Conservation (phyloP, 768 basidiomycete genomes). For the Suillus discolor region DNA sequence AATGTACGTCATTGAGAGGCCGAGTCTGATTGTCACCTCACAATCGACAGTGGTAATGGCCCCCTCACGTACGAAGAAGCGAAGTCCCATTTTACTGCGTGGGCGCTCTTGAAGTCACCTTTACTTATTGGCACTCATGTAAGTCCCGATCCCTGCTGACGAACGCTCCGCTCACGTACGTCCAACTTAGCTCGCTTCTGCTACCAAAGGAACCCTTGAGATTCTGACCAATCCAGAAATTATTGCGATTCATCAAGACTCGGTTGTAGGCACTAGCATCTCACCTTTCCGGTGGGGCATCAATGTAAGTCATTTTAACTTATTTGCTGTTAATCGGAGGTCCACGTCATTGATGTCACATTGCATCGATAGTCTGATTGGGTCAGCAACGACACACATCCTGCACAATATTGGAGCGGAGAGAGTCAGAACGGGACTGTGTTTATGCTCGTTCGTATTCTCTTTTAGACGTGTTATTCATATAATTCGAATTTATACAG, state of each 20-base stretch:
- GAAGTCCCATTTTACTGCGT: slow-evolving; percentile 72
- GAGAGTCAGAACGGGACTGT: slow-evolving; percentile 64
- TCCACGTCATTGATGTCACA: not conserved
- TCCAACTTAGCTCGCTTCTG: slow-evolving; percentile 45
- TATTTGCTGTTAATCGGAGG: not conserved
- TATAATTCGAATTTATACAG: slow-evolving; percentile 32
- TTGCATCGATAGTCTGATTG: slow-evolving; percentile 33
- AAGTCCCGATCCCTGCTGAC: slow-evolving; percentile 20
- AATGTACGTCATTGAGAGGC: slow-evolving; percentile 42
- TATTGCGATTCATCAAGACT: slow-evolving; percentile 70
- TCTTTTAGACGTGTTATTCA: not conserved
- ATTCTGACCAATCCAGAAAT: slow-evolving; percentile 67
- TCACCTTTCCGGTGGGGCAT: slow-evolving; percentile 72
- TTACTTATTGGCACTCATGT: slow-evolving; percentile 65
- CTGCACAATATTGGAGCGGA: slow-evolving; percentile 76
- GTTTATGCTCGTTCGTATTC: slow-evolving; percentile 59
- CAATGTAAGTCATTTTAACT: slow-evolving; percentile 45
- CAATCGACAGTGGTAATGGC: slow-evolving; percentile 56
- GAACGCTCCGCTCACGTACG: not conserved
- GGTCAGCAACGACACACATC: slow-evolving; percentile 46
- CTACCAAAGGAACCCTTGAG: slow-evolving; percentile 50
- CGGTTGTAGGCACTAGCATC: slow-evolving; percentile 59
- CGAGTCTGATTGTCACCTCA: slow-evolving; percentile 4
- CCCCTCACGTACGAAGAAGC: slow-evolving; percentile 61
- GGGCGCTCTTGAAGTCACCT: slow-evolving; percentile 73